phyloP scores from a whole-genome alignment of 2,329 filamentous ascomycete species.

The Emergomyces africanus region DNA sequence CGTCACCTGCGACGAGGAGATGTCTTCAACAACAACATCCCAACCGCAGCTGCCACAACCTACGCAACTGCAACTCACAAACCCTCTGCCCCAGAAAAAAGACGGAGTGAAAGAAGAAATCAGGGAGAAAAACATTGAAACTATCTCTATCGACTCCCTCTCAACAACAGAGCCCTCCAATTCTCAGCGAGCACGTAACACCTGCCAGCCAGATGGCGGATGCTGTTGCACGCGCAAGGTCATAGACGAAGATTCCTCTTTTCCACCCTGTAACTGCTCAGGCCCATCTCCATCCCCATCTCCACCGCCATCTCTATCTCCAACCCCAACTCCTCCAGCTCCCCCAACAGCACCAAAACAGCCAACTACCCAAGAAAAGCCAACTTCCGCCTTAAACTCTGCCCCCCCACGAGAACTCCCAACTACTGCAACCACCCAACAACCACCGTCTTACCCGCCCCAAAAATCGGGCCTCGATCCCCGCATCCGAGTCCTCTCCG shows the following conservation, averaged over 20 bases:
- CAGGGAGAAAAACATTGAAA: conserved; percentile 9
- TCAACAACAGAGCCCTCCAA: conserved; percentile 8
- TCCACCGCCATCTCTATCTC: conserved; percentile 10
- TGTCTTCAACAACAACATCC: conserved; percentile 1
- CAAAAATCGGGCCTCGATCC: conserved; percentile 11
- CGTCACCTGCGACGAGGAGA: conserved; percentile 40
- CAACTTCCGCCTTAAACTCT: conserved; percentile 12
- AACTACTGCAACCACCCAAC: conserved; percentile 1
- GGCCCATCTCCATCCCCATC: conserved; percentile 13
- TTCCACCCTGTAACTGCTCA: conserved; percentile 27
- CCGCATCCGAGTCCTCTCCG: conserved; percentile 30
- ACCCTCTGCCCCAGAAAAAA: neutral
- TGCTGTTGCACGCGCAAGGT: conserved; percentile 41
- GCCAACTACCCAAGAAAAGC: neutral
- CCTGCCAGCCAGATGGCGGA: conserved; percentile 17
- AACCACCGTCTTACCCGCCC: neutral
- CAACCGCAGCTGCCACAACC: neutral
- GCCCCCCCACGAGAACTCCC: conserved; percentile 8
- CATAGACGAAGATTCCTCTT: conserved; percentile 32
- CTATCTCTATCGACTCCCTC: conserved; percentile 14
- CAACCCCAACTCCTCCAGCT: conserved; percentile 10
- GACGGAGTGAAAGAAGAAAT: neutral
- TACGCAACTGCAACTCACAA: neutral
- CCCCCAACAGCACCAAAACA: conserved; percentile 6
- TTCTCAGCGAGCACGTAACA: conserved; percentile 1